These are phyloP conservation scores for Lodderomyces parapsilosis DNA, from an alignment of 1,139 yeast genomes.

Conservation along the genomic window DNA sequence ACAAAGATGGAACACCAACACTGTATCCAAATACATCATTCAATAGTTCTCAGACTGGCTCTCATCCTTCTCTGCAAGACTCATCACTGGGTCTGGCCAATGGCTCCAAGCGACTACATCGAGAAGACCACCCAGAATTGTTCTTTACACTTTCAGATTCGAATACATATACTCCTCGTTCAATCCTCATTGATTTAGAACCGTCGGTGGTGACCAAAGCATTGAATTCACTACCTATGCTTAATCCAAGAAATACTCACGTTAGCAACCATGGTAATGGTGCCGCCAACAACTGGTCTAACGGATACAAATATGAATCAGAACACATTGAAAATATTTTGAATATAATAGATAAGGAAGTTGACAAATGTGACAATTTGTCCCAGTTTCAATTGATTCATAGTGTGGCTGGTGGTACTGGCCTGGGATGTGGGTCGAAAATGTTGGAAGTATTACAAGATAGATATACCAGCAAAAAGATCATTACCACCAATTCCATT, in stretches of 20 bases:
- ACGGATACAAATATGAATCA: conserved; percentile 79
- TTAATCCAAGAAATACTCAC: conserved; percentile 82
- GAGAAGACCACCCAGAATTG: conserved; percentile 77
- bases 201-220: conserved; percentile 83
- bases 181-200: conserved; percentile 81
- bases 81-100: background rate
- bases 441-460: conserved; percentile 78
- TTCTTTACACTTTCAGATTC: conserved; percentile 76
- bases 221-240: conserved; percentile 58
- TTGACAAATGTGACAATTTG: conserved; percentile 86
- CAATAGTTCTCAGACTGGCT: conserved; percentile 1
- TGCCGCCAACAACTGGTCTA: conserved; percentile 96
- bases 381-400: conserved; percentile 90
- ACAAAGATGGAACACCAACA: conserved; percentile 61
- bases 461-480: conserved; percentile 73
- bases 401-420: conserved; percentile 99
- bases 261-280: conserved; percentile 80
- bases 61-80: background rate
- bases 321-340: conserved; percentile 67
- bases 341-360: conserved; percentile 85
- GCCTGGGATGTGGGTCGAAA: conserved; percentile 90
- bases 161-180: conserved; percentile 82
- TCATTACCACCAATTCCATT: conserved; percentile 81
- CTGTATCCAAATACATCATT: conserved; percentile 22
- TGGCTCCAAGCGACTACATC: conserved; percentile 15